Evolutionary conservation across 2,329 filamentous ascomycete genomes (phyloP).

Genomic region (Trichoderma koningiopsis): DNA sequence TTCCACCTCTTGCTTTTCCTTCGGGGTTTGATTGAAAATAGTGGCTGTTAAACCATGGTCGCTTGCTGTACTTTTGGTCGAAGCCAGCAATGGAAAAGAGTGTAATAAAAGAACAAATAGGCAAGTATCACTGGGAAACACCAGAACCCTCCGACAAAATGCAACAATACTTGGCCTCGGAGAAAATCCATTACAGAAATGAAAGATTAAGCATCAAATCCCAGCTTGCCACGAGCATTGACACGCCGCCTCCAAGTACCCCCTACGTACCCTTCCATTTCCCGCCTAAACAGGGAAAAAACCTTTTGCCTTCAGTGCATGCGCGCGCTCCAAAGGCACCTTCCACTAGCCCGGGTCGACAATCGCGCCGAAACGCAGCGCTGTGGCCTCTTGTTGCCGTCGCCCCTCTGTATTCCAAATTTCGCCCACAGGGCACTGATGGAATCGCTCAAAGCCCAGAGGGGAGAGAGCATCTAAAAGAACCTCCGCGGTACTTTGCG

Average conservation of each 20-base stretch:
- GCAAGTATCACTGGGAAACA: not conserved
- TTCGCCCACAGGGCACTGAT: not conserved
- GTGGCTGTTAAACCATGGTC: not conserved
- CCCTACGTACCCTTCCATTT: not conserved
- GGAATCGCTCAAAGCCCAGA: not conserved
- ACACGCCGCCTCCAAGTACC: not conserved
- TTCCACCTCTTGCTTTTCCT: not conserved
- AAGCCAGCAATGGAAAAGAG: not conserved
- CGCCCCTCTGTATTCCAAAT: not conserved
- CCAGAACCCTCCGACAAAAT: not conserved
- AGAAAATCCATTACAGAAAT: not conserved
- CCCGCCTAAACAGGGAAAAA: too few species aligned
- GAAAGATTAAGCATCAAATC: too few species aligned
- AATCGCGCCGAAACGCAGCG: slow-evolving; percentile 7
- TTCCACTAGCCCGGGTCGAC: slow-evolving; percentile 2
- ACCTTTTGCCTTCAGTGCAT: not conserved
- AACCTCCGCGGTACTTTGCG: not conserved
- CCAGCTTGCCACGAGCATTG: not conserved
- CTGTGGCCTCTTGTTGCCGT: not conserved
- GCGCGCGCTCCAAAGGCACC: not conserved
- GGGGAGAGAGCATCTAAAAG: not conserved
- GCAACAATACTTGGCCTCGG: not conserved
- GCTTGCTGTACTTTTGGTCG: not conserved
- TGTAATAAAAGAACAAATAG: not conserved
- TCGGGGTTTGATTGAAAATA: not conserved